These are phyloP conservation scores for Rhizopogon vesiculosus DNA, from an alignment of 768 basidiomycete species.

Conservation along the genomic window DNA sequence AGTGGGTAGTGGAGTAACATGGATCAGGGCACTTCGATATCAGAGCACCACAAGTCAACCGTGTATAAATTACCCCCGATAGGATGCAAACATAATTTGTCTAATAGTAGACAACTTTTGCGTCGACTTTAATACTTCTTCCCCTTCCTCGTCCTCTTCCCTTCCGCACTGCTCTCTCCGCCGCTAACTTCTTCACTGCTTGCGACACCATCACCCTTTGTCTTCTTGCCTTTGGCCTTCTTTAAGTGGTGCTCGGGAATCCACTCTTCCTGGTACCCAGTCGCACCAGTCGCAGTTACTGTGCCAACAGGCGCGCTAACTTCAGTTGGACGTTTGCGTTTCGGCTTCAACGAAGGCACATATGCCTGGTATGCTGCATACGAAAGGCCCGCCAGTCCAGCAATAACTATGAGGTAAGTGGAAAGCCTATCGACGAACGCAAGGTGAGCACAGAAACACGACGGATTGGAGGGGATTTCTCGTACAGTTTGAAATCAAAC, in stretches of 20 bases:
- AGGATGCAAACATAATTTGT: neutral
- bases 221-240: conserved; percentile 52
- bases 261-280: conserved; percentile 85
- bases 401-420: conserved; percentile 68
- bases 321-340: conserved; percentile 35
- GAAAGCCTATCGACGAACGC: conserved; percentile 36
- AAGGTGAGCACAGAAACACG: neutral
- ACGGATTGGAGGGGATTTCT: conserved; percentile 3
- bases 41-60: neutral
- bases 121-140: conserved; percentile 37
- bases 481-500: conserved; percentile 79
- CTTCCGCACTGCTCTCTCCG: conserved; percentile 62
- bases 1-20: neutral
- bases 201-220: conserved; percentile 38
- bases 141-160: conserved; percentile 34
- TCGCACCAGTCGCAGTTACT: conserved; percentile 59
- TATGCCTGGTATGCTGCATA: conserved; percentile 68
- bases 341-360: conserved; percentile 49
- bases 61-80: conserved; percentile 8
- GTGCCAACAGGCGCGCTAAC: conserved; percentile 53
- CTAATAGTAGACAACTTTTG: neutral
- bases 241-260: conserved; percentile 87
- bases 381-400: conserved; percentile 53
- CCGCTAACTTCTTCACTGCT: conserved; percentile 68
- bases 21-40: neutral